Base-by-base conservation (phyloP, 163 green algal genomes). In the Chloromonas sp. region DNA sequence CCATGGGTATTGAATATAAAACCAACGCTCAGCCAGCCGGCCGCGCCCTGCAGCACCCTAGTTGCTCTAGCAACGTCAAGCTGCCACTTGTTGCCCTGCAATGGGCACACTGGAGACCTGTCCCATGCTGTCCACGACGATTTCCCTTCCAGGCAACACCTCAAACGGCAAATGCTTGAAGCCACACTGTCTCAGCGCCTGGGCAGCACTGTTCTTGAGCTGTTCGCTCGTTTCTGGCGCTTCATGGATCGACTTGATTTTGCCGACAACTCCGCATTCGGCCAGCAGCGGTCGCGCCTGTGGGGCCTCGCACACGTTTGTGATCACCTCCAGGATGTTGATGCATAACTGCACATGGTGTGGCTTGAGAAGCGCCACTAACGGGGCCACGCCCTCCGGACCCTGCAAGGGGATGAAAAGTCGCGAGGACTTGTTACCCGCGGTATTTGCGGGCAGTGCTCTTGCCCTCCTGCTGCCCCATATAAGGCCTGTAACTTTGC, bases 91-190 rank as follows among this genome's bases (percentile, higher is more conserved):
- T 36, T 36, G 36, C 36, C 36, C 36, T 36, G 36, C 36, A 36
- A 36, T 36, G 66, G 66, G 66, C 66, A 74, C 66, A 11, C 66
- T 74, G 66, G 5, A 15, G 66, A 74, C 66, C 11, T 74, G 5
- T 5, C 66, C 66, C 5, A 11, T 11, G 66, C 66, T 74, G 66
- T 74, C 66, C 66, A 74, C 66, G 5, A 74, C 66, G 11, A 74
- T 74, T 11, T 74, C 11, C 5, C 66, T 5, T 11, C 66, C 66
- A 5, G 66, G 66, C 66, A 87, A 71, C 60, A 87, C 13, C 57
- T 86, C 86, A 78, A 85, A 87, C 8, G 86, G 86, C 76, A 87
- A 61, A 77, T 86, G 81, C 58, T 83, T 85, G 83, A 89, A 89
- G 81, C 86, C 77, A 70, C 86, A 89, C 81, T 89, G 86, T 70